These are phyloP conservation scores for Parastagonospora nodorum DNA, from an alignment of 2,329 filamentous ascomycete genomes.

Conservation along the genomic window DNA sequence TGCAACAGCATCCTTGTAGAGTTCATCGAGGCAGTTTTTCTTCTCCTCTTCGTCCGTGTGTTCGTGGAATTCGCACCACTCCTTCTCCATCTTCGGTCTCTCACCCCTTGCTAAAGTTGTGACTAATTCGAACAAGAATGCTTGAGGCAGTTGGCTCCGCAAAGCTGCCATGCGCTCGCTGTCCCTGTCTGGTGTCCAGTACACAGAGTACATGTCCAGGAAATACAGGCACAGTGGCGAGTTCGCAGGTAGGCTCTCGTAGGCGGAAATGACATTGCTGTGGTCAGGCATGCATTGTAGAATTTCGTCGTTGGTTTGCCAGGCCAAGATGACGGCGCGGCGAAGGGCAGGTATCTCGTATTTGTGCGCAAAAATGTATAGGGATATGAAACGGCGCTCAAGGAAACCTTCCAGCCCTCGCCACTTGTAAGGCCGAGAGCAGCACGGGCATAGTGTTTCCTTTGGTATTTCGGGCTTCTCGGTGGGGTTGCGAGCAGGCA, in stretches of 20 bases:
- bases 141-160: slow-evolving; percentile 40
- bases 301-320: slow-evolving; percentile 45
- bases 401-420: slow-evolving; percentile 44
- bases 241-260: slow-evolving; percentile 36
- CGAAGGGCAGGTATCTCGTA: slow-evolving; percentile 41
- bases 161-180: slow-evolving; percentile 36
- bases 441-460: slow-evolving; percentile 43
- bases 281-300: slow-evolving; percentile 45
- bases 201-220: slow-evolving; percentile 44
- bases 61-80: slow-evolving; percentile 46
- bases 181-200: slow-evolving; percentile 44
- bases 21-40: slow-evolving; percentile 38
- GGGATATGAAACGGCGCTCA: slow-evolving; percentile 42
- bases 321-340: slow-evolving; percentile 38
- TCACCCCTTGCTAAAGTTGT: slow-evolving; percentile 40
- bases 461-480: slow-evolving; percentile 43
- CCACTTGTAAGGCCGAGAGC: slow-evolving; percentile 44
- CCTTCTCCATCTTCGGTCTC: slow-evolving; percentile 41
- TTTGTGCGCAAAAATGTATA: slow-evolving; percentile 40
- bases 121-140: slow-evolving; percentile 42
- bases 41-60: slow-evolving; percentile 40
- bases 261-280: slow-evolving; percentile 44
- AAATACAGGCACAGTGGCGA: slow-evolving; percentile 42
- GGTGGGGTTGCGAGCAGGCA: slow-evolving; percentile 34
- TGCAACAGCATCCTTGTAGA: slow-evolving; percentile 36